phyloP scores from a whole-genome alignment of 257 asterid genomes.

The Haberlea rhodopensis region DNA sequence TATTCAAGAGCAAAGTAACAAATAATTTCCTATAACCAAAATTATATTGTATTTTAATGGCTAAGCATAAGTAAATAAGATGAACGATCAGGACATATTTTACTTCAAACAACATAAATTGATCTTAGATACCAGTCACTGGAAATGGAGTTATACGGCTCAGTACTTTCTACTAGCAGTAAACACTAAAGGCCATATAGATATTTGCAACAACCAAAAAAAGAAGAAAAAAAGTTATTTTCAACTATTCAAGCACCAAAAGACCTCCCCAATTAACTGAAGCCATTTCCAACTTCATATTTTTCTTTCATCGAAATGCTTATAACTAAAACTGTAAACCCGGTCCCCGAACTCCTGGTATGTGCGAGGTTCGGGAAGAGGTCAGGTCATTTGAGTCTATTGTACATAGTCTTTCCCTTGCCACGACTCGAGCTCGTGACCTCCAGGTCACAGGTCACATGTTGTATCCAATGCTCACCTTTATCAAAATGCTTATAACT shows the following conservation, averaged over 20 bases:
- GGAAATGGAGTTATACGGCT: neutral
- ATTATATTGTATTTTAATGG: neutral
- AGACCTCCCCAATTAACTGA: neutral
- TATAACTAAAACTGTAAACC: too few species aligned
- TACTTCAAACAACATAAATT: neutral
- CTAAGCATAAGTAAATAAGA: neutral
- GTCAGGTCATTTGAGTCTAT: too few species aligned
- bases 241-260: neutral
- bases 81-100: neutral
- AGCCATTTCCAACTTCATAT: neutral
- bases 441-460: too few species aligned
- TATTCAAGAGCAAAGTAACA: neutral
- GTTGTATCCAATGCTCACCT: too few species aligned
- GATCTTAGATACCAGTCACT: neutral
- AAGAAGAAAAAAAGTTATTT: neutral
- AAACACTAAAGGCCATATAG: neutral
- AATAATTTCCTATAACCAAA: neutral
- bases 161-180: neutral
- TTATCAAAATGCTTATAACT: neutral
- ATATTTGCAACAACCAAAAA: neutral
- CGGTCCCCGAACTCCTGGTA: too few species aligned
- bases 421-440: too few species aligned
- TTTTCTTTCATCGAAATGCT: neutral
- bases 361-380: too few species aligned
- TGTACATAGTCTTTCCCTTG: neutral